Conservation (phyloP, 352 stramenopile genomes). For the Aphanomyces stellatus region DNA sequence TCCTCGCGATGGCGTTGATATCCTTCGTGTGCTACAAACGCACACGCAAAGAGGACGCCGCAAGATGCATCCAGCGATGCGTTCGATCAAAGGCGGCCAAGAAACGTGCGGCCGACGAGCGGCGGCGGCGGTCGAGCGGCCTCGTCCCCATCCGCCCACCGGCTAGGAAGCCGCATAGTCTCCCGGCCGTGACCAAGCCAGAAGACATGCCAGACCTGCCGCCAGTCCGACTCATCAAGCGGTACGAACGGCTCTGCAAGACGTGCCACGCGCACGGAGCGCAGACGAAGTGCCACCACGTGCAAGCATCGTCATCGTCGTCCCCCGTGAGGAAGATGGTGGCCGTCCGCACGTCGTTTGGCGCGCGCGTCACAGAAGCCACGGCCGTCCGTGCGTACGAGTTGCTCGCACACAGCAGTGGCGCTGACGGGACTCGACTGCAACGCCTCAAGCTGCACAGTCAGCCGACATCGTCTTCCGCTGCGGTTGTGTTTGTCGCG, state of each 20-base stretch:
- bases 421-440: neutral
- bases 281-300: neutral
- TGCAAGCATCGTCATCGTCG: neutral
- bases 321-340: slow-evolving; percentile 4
- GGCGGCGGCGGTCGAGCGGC: neutral
- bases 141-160: neutral
- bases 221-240: slow-evolving; percentile 5
- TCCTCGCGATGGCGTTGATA: too few relatives aligned
- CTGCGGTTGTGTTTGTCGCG: too few relatives aligned
- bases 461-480: neutral
- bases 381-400: neutral
- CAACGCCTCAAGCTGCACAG: neutral
- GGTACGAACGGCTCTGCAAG: neutral
- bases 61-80: neutral
- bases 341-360: neutral
- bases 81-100: too few relatives aligned
- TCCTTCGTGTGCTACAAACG: too few relatives aligned
- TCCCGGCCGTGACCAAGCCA: neutral
- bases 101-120: neutral
- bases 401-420: too few relatives aligned
- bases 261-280: neutral
- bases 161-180: neutral
- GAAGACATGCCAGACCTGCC: neutral
- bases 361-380: neutral
- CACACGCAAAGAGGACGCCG: too few relatives aligned